Evolutionary conservation across 164 flowering plant species (phyloP).

Genomic region (Aristolochia fimbriata): DNA sequence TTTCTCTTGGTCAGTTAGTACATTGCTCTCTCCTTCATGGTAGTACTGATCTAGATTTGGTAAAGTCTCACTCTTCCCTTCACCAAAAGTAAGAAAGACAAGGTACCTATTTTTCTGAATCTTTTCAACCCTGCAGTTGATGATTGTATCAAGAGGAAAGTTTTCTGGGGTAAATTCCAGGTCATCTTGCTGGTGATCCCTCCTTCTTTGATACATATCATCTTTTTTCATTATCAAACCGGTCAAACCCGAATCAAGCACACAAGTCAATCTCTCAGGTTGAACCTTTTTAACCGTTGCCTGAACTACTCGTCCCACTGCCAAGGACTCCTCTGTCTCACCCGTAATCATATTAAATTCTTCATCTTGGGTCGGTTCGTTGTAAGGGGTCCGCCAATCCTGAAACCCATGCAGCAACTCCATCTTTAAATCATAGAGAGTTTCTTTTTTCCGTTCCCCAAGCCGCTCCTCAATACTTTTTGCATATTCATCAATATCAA

Average conservation of each 20-base stretch:
- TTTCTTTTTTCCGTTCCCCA: slow-evolving; percentile 46
- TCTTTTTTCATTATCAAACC: slow-evolving; percentile 46
- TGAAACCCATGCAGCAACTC: slow-evolving; percentile 82
- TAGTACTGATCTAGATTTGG: slow-evolving; percentile 57
- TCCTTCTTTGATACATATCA: too few species aligned
- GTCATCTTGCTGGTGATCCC: too few species aligned
- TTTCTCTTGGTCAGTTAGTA: slow-evolving; percentile 56
- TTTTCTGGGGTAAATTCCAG: neutral
- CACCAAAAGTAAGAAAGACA: slow-evolving; percentile 16
- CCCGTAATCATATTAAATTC: slow-evolving; percentile 86
- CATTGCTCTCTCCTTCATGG: slow-evolving; percentile 50
- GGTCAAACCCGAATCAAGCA: slow-evolving; percentile 81
- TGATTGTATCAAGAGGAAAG: slow-evolving; percentile 46
- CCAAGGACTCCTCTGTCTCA: slow-evolving; percentile 75
- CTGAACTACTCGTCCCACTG: slow-evolving; percentile 79
- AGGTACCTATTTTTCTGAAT: slow-evolving; percentile 66
- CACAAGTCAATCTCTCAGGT: slow-evolving; percentile 51
- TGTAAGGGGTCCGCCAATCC: slow-evolving; percentile 65
- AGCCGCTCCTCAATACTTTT: slow-evolving; percentile 13
- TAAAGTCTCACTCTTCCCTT: too few species aligned
- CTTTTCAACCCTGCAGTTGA: slow-evolving; percentile 67
- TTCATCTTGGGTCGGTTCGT: slow-evolving; percentile 75
- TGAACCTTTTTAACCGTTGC: slow-evolving; percentile 81
- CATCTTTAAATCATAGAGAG: slow-evolving; percentile 57
- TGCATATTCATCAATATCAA: slow-evolving; percentile 44